A percentile compares a stretch with the other conserved stretches of the same genome.
phyloP scores from a whole-genome alignment of 2,329 filamentous ascomycete species.

The Myriosclerotinia curreyana region DNA sequence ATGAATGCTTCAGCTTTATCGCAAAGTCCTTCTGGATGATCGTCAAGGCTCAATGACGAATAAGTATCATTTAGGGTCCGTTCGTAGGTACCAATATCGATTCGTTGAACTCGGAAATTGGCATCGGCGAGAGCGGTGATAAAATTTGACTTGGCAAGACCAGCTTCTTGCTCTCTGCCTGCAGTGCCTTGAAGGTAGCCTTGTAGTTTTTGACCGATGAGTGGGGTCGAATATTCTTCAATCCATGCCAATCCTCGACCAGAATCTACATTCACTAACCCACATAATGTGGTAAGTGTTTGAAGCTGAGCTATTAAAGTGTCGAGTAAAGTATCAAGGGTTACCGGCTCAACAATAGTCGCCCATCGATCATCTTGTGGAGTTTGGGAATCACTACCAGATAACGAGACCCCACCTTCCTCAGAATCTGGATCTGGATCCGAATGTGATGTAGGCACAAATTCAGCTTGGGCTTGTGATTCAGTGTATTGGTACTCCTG shows the following conservation, averaged over 20 bases:
- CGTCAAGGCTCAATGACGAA: slow-evolving; percentile 17
- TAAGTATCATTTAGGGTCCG: slow-evolving; percentile 35
- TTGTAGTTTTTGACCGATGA: slow-evolving; percentile 53
- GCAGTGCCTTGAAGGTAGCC: slow-evolving; percentile 46
- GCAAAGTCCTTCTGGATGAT: slow-evolving; percentile 46
- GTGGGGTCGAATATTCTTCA: slow-evolving; percentile 52
- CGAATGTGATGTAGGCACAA: slow-evolving; percentile 11
- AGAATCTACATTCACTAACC: slow-evolving; percentile 40
- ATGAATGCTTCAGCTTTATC: slow-evolving; percentile 56
- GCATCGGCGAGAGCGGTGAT: slow-evolving; percentile 54
- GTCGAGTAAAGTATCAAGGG: slow-evolving; percentile 62
- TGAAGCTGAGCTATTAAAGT: slow-evolving; percentile 63
- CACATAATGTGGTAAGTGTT: slow-evolving; percentile 43
- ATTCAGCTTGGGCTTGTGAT: slow-evolving; percentile 40
- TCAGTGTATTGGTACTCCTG: slow-evolving; percentile 51
- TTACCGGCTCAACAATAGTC: slow-evolving; percentile 63
- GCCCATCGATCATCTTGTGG: slow-evolving; percentile 42
- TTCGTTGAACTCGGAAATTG: slow-evolving; percentile 51
- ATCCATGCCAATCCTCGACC: slow-evolving; percentile 52
- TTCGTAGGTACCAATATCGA: slow-evolving; percentile 53
- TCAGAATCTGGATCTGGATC: slow-evolving; percentile 43
- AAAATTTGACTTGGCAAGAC: slow-evolving; percentile 54
- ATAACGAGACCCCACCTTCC: slow-evolving; percentile 38
- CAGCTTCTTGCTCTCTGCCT: slow-evolving; percentile 49
- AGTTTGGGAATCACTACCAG: slow-evolving; percentile 17